Percentiles rank a stretch among this genome's conserved stretches.
Evolutionary conservation across 352 stramenopile species (phyloP).

Genomic region (Pythium diclinum): DNA sequence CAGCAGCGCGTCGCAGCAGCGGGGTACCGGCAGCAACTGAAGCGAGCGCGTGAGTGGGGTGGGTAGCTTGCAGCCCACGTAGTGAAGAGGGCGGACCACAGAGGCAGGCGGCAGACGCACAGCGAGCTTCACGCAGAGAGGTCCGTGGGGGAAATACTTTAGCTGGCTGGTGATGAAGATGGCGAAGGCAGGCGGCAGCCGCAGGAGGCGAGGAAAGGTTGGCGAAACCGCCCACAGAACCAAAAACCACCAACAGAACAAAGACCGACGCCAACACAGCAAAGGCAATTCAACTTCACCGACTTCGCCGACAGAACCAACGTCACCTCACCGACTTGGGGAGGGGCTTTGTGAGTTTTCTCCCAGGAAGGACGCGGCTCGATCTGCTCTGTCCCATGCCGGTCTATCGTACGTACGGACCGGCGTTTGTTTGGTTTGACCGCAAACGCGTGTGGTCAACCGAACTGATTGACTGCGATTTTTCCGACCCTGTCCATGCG

Average conservation of each 20-base stretch:
- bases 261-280: not conserved
- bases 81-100: not conserved
- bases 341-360: constrained; percentile 8
- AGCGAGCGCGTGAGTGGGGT: not conserved
- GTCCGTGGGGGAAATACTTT: not conserved
- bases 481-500: constrained; percentile 1
- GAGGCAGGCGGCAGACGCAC: not conserved
- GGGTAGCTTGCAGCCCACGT: not conserved
- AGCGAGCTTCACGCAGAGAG: not conserved
- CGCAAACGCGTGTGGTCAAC: not conserved
- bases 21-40: not conserved
- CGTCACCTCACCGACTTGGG: not conserved
- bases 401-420: constrained; percentile 10
- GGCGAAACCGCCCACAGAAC: not conserved
- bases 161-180: not conserved
- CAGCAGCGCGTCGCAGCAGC: constrained; percentile 5
- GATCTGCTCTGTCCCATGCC: constrained; percentile 21
- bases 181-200: not conserved
- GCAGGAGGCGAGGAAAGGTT: not conserved
- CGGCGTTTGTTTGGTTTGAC: not conserved
- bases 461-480: not conserved
- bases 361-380: not conserved
- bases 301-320: not conserved
- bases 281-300: not conserved
- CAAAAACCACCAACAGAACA: constrained; percentile 3